Percentiles rank a stretch among this genome's conserved stretches.
These are phyloP conservation scores for Debaryomyces udenii DNA, from an alignment of 1,139 yeast genomes.

Conservation along the genomic window DNA sequence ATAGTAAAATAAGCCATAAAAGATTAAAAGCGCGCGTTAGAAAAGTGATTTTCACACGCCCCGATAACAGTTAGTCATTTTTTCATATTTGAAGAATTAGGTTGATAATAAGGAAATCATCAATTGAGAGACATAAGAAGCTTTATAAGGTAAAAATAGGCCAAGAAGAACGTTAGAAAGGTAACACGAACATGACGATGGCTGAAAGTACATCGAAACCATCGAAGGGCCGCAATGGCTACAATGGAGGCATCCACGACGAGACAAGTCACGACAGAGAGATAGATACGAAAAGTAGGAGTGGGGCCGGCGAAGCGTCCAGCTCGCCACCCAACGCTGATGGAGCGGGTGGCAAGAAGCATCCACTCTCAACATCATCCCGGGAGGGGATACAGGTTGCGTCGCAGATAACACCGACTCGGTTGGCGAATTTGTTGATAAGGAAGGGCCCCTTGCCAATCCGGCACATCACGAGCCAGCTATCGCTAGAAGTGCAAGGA, in stretches of 20 bases:
- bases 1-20: too few relatives aligned
- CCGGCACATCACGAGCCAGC: constrained; percentile 81
- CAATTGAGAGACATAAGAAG: not conserved
- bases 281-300: not conserved
- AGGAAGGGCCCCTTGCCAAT: constrained; percentile 88
- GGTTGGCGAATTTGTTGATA: constrained; percentile 68
- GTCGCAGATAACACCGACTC: constrained; percentile 77
- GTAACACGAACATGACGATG: constrained; percentile 3
- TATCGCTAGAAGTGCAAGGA: constrained; percentile 74
- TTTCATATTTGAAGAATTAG: not conserved
- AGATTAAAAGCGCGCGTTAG: too few relatives aligned
- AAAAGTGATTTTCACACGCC: not conserved
- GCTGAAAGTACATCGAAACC: constrained; percentile 7
- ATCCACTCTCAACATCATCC: constrained; percentile 70
- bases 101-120: too few relatives aligned
- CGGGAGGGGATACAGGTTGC: constrained; percentile 92
- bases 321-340: constrained; percentile 6
- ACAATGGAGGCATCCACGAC: not conserved
- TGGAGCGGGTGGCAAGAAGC: constrained; percentile 20
- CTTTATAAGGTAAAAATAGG: not conserved
- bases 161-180: not conserved
- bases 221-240: not conserved
- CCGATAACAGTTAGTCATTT: not conserved
- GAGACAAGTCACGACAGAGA: constrained; percentile 5
- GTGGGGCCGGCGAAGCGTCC: constrained; percentile 3